Evolutionary conservation across 805 yeast species (phyloP).

Genomic region (Blastobotrys peoriensis): DNA sequence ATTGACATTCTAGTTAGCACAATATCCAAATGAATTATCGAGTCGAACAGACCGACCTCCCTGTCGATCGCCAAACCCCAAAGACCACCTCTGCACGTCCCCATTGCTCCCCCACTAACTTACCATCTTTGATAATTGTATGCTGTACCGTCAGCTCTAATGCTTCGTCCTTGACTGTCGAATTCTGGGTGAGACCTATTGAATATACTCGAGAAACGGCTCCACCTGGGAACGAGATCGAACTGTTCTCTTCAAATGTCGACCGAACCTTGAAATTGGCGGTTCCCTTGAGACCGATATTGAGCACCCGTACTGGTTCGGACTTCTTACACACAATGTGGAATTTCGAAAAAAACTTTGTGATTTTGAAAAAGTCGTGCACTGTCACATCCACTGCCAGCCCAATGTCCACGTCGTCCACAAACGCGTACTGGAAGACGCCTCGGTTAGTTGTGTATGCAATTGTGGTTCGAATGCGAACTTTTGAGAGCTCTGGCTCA

Average conservation of each 20-base stretch:
- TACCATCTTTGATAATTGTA: constrained; percentile 21
- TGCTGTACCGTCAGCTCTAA: constrained; percentile 18
- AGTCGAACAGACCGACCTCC: constrained; percentile 4
- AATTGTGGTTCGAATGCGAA: constrained; percentile 23
- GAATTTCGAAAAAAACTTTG: constrained; percentile 58
- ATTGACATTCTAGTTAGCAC: constrained; percentile 5
- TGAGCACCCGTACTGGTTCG: constrained; percentile 48
- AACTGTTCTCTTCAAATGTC: constrained; percentile 15
- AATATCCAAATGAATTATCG: constrained; percentile 3
- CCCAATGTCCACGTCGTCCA: constrained; percentile 42
- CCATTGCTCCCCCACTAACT: constrained; percentile 7
- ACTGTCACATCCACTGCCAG: constrained; percentile 68
- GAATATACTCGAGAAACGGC: constrained; percentile 58
- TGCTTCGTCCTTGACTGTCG: constrained; percentile 28
- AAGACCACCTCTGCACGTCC: too few species aligned
- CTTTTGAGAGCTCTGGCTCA: constrained; percentile 21
- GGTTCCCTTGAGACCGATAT: constrained; percentile 37
- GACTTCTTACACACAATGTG: constrained; percentile 55
- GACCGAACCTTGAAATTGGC: constrained; percentile 31
- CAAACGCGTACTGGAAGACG: constrained; percentile 17
- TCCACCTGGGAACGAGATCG: constrained; percentile 61
- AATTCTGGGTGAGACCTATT: constrained; percentile 30
- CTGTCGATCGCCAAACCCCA: too few species aligned
- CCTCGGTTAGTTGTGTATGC: constrained; percentile 22
- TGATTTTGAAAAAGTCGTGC: constrained; percentile 64